These are phyloP conservation scores for Saturnispora dispora DNA, from an alignment of 805 yeast genomes.

Conservation along the genomic window DNA sequence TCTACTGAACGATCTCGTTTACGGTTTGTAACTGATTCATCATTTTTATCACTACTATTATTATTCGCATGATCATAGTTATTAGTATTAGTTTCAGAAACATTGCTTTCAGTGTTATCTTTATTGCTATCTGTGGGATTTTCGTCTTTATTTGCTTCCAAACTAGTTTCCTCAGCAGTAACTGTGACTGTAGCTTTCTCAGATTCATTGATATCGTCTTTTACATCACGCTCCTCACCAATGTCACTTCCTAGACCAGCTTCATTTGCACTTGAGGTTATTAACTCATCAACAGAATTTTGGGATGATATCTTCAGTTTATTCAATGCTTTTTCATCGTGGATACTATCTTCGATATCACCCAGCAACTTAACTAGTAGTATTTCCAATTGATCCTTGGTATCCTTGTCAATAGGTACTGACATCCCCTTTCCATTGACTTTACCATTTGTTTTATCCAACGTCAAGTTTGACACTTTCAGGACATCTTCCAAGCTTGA, in stretches of 20 bases:
- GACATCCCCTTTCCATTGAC: not conserved
- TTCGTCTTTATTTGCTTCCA: not conserved
- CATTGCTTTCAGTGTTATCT: conserved; percentile 1
- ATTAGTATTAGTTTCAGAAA: conserved; percentile 9
- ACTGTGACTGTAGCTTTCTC: not conserved
- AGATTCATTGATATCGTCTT: not conserved
- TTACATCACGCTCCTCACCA: not conserved
- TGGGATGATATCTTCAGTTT: not conserved
- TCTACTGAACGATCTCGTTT: not conserved
- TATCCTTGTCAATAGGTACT: not conserved
- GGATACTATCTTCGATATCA: not conserved
- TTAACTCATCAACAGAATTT: conserved; percentile 1
- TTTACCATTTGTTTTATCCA: not conserved
- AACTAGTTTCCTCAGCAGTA: not conserved
- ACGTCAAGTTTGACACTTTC: not conserved
- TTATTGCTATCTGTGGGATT: not conserved
- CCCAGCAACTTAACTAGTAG: not conserved
- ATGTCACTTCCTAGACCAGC: not conserved
- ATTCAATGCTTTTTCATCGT: not conserved
- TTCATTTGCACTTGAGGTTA: not conserved
- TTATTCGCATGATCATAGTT: not conserved
- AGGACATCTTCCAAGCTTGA: not conserved
- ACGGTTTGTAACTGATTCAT: conserved; percentile 5
- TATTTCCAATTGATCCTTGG: not conserved
- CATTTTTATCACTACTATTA: conserved; percentile 1